Conservation (phyloP, 139 green algal species). For the Tetraselmis striata region DNA sequence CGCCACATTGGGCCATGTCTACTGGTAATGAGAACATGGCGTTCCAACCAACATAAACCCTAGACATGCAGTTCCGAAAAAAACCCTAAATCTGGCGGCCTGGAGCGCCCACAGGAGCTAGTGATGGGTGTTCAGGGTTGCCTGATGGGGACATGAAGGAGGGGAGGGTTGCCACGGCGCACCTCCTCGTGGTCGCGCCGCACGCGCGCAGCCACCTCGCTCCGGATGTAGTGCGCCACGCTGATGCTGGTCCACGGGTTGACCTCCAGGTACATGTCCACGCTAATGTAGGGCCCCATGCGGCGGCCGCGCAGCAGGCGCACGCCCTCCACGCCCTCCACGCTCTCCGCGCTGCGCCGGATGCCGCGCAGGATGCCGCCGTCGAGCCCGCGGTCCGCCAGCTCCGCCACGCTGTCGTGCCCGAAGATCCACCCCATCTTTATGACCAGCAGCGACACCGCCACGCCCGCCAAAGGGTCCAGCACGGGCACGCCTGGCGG, state of each 20-base stretch:
- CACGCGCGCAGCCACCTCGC: background rate
- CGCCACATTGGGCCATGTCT: no score
- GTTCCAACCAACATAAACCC: no score
- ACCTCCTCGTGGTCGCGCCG: background rate
- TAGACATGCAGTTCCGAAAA: no score
- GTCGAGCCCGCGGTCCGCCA: background rate
- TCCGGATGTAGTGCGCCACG: background rate
- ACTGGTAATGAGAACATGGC: no score
- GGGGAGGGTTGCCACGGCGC: no score
- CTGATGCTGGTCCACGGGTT: background rate
- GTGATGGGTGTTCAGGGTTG: no score
- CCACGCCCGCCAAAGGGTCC: background rate
- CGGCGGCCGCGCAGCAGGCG: background rate
- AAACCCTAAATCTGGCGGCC: no score
- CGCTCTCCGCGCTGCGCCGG: background rate
- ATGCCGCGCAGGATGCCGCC: background rate
- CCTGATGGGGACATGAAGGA: no score
- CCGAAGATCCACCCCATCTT: background rate
- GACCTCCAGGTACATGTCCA: background rate
- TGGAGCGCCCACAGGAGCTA: no score
- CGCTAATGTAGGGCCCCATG: background rate
- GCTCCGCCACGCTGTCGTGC: background rate
- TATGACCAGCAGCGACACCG: background rate
- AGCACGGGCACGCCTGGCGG: background rate
- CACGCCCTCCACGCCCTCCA: background rate